Base-by-base conservation (phyloP, 1,284 basidiomycete species). In the Flammula alnicola region DNA sequence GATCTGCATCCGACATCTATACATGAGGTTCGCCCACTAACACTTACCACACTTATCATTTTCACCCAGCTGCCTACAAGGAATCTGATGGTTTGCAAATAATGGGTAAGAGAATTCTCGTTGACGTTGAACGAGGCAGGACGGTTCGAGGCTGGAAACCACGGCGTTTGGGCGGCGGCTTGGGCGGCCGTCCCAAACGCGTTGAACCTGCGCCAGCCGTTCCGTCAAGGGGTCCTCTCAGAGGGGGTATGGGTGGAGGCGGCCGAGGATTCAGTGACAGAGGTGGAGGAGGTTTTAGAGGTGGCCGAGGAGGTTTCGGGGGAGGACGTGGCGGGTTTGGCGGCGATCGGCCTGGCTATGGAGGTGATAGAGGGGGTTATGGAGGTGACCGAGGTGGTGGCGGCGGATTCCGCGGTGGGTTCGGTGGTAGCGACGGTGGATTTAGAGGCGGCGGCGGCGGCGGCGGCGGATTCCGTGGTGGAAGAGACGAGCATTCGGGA, bases 131-230 rank as follows among this genome's bases (percentile, higher is more conserved):
- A 72, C 87, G 97, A 36, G 97, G 97, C 5, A 85, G 96, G 42
- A 99, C 97, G 1, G 97, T 99, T 22, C 88, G 96, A 56, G 97
- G 95, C 5, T 99, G 97, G 97, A 98, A 98, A 66, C 97, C 97
- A 4, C 88, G 91, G 52, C 84, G 95, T 49, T 76, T 99, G 0
- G 97, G 96, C 19, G 97, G 96, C 12, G 97, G 97, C 1, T 79
- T 99, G 19, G 97, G 97, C 16, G 97, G 96, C 10, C 80, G 91
- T 44, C 91, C 93, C n/a, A 97, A 97, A 69, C 89, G 90, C 3
- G 81, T 85, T 5, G 84, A 85, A 52, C 73, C 81, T 6, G 71
- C 71, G 10, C 65, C 70, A 8, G 50, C 61, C 5, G 51, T 63
- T 26, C 57, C 75, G 38, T 59, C 69, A 20, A 56, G 68, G 42